Evolutionary conservation across 495 filamentous ascomycete genomes (phyloP).

Genomic region (Penicillium mononematosum): DNA sequence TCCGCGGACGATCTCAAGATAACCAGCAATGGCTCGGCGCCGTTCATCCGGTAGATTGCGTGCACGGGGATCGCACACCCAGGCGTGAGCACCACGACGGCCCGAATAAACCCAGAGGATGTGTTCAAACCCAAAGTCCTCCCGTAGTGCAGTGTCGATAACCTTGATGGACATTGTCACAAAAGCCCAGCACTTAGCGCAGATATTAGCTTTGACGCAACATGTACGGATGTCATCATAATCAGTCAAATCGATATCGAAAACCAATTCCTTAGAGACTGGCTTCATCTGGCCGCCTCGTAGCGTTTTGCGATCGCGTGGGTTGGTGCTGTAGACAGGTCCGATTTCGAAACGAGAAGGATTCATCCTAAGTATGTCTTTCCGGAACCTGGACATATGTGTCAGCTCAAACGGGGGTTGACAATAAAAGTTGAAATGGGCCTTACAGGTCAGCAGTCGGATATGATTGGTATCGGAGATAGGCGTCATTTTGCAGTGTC

Average conservation of each 20-base stretch:
- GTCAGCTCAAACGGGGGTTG: background rate
- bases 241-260: conserved; percentile 99
- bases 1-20: conserved; percentile 82
- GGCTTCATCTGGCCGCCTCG: conserved; percentile 66
- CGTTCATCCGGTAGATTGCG: conserved; percentile 79
- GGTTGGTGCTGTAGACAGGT: conserved; percentile 89
- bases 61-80: conserved; percentile 93
- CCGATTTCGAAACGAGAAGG: conserved; percentile 97
- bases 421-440: background rate
- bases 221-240: conserved; percentile 97
- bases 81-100: conserved; percentile 92
- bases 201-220: conserved; percentile 90
- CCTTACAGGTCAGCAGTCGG: conserved; percentile 77
- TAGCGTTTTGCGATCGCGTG: conserved; percentile 85
- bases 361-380: conserved; percentile 81
- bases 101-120: conserved; percentile 99
- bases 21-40: conserved; percentile 77
- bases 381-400: conserved; percentile 65
- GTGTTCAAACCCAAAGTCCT: conserved; percentile 95
- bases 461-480: conserved; percentile 91
- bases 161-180: conserved; percentile 97
- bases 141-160: conserved; percentile 76
- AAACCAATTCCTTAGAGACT: conserved; percentile 86
- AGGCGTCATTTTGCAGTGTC: conserved; percentile 83
- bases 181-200: conserved; percentile 91